Base-by-base conservation (phyloP, 2,329 filamentous ascomycete species). In the Epichloe baconii region DNA sequence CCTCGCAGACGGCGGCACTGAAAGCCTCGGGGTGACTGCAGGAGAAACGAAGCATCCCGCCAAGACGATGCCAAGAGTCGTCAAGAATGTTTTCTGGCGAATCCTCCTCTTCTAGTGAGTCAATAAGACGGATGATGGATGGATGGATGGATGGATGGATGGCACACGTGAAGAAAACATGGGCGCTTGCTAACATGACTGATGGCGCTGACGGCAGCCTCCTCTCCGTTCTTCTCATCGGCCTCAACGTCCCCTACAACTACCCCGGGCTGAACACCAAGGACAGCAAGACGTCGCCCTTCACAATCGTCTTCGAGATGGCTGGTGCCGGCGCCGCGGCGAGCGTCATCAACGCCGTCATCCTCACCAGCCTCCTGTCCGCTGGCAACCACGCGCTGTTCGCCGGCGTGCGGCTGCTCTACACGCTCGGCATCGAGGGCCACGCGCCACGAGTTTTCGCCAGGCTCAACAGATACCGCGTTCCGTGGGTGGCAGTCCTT, bases 61-160 rank as follows among this genome's bases (percentile, higher is more conserved):
- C 17, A 74, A 72, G 55, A 82, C 74, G 51, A 66, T 85, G 36
- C 82, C 82, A 1, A 72, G 73, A 3, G 81, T 83, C 3, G 77
- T 84, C 44, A 78, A 78, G 56, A 83, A 83, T 51, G 79, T 82
- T 40, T 82, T 83, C 59, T 83, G 77, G 77, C 74, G 80, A 5
- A 80, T 80, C 49, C 54, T 79, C 3, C 67, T 79, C 8, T 79
- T 80, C 63, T 68, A 68, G 64, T 66, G 57, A 1, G 63, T 43
- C 43, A 12, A 5, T 7, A 7, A 19, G 19, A 12, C 11, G 26
- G 21, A 21, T 2, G 21, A 23, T 7, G 5, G 23, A 26, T 26
- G 26, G 23, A 5, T 19, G 17, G 17, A 26, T 7, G 23, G 21
- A 23, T 23, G 23, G 23, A 26, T 7, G 23, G 5, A 6, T 23